phyloP scores from a whole-genome alignment of 179 eudicot species.

The Gypsophila paniculata region DNA sequence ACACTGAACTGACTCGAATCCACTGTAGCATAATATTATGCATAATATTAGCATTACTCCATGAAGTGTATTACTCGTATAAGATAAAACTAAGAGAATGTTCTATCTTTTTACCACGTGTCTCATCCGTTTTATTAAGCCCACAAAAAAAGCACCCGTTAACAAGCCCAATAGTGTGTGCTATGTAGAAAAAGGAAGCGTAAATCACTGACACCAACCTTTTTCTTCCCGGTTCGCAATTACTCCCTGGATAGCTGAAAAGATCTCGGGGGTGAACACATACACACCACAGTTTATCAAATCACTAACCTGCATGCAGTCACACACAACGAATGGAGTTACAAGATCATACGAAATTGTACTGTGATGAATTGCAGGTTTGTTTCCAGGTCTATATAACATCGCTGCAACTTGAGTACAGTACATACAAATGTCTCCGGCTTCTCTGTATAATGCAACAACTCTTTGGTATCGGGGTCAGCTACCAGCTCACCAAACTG shows the following conservation, averaged over 20 bases:
- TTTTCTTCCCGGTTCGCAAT: slow-evolving; percentile 53
- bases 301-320: slow-evolving; percentile 84
- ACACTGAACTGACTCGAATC: too few relatives aligned
- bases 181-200: neutral
- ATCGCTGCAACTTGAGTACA: slow-evolving; percentile 1
- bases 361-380: neutral
- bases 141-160: too few relatives aligned
- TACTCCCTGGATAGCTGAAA: slow-evolving; percentile 54
- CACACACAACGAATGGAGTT: slow-evolving; percentile 14
- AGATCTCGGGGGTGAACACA: slow-evolving; percentile 71
- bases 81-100: neutral
- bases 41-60: neutral
- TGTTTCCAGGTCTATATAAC: neutral
- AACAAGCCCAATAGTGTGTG: too few relatives aligned
- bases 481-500: slow-evolving; percentile 93
- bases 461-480: slow-evolving; percentile 73
- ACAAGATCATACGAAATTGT: slow-evolving; percentile 11
- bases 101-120: neutral
- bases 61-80: neutral
- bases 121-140: too few relatives aligned
- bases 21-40: neutral
- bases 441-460: slow-evolving; percentile 93
- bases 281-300: slow-evolving; percentile 78
- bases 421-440: slow-evolving; percentile 93
- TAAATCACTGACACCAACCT: slow-evolving; percentile 39